Evolutionary conservation across 2,329 filamentous ascomycete species (phyloP).

Genomic region (Rhynchosporium graminicola): DNA sequence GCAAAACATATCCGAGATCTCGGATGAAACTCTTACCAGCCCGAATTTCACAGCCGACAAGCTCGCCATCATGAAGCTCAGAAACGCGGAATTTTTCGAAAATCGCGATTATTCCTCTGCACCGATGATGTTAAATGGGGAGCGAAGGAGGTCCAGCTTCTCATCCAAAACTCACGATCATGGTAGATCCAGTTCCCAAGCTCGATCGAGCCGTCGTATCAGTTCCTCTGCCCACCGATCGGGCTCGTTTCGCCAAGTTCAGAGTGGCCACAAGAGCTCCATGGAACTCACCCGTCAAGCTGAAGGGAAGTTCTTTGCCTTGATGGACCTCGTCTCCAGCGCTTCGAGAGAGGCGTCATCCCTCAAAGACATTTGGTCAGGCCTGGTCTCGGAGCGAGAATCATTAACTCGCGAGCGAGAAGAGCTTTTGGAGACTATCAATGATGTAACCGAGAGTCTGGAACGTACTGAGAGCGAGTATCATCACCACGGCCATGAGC

Average conservation of each 20-base stretch:
- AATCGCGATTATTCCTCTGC: not conserved
- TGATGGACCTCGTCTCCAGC: constrained; percentile 9
- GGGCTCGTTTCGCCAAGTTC: not conserved
- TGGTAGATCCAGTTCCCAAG: not conserved
- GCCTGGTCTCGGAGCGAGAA: constrained; percentile 1
- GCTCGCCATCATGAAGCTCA: not conserved
- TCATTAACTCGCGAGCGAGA: not conserved
- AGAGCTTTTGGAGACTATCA: constrained; percentile 1
- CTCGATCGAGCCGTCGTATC: not conserved
- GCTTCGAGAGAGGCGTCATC: constrained; percentile 6
- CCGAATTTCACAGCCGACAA: not conserved
- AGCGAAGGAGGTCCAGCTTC: not conserved
- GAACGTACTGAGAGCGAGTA: constrained; percentile 1
- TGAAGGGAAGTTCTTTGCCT: constrained; percentile 6
- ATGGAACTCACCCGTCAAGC: not conserved
- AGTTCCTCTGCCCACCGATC: not conserved
- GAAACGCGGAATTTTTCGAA: not conserved
- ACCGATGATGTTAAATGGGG: not conserved
- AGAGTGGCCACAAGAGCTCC: not conserved
- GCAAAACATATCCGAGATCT: not conserved
- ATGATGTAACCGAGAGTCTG: not conserved
- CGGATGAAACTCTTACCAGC: not conserved
- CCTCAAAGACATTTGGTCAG: constrained; percentile 5
- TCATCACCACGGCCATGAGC: constrained; percentile 2
- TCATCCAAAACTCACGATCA: not conserved